phyloP scores from a whole-genome alignment of 768 basidiomycete genomes.

The Tricholoma sp. region DNA sequence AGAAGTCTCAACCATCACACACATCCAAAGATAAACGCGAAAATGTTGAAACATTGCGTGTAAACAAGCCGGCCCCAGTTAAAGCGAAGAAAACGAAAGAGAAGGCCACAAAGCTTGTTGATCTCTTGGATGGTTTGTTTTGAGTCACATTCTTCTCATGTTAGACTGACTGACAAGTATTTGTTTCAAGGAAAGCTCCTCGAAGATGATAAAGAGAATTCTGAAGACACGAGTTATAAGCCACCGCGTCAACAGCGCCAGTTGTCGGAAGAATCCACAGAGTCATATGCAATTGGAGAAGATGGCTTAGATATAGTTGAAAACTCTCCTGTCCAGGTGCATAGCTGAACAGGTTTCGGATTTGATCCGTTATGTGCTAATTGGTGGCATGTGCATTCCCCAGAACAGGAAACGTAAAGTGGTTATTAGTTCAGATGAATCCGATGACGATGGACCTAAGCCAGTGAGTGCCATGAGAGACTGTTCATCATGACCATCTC shows the following conservation, averaged over 20 bases:
- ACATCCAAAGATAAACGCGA: neutral
- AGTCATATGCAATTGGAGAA: neutral
- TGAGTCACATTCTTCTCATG: neutral
- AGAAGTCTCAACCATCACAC: neutral
- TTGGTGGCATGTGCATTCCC: neutral
- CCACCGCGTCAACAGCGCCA: neutral
- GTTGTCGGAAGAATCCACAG: slow-evolving; percentile 2
- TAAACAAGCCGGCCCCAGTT: neutral
- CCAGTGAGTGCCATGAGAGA: neutral
- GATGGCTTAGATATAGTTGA: neutral
- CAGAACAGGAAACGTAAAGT: neutral
- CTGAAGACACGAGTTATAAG: neutral
- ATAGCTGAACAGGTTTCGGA: neutral
- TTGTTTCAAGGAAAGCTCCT: neutral
- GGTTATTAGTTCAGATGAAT: neutral
- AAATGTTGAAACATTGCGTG: neutral
- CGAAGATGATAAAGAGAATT: neutral
- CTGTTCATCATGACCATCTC: neutral
- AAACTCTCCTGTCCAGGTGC: neutral
- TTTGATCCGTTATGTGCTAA: neutral
- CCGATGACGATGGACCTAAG: neutral
- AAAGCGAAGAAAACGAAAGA: neutral
- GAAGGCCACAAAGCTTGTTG: neutral
- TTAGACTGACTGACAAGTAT: neutral
- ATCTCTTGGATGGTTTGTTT: neutral